phyloP scores from a whole-genome alignment of 805 yeast species.

The Ogataea neopini region DNA sequence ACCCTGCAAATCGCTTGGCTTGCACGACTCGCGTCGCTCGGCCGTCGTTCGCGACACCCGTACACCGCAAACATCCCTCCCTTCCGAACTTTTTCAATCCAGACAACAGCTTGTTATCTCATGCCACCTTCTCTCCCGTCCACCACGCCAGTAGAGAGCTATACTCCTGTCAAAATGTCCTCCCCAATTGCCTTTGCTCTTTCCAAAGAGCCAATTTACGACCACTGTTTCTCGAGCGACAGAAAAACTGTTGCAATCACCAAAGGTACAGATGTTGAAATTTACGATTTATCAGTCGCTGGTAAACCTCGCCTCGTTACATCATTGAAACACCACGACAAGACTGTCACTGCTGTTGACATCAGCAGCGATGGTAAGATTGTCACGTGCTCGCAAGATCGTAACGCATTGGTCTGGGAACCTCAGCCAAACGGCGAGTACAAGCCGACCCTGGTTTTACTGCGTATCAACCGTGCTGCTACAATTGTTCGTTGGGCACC shows the following conservation, averaged over 20 bases:
- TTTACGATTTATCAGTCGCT: constrained; percentile 57
- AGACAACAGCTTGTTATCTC: not conserved
- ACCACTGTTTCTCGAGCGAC: constrained; percentile 84
- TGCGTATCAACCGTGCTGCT: constrained; percentile 94
- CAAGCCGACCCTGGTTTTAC: constrained; percentile 87
- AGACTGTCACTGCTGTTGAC: constrained; percentile 92
- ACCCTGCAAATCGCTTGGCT: too few relatives aligned
- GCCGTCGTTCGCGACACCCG: constrained; percentile 1
- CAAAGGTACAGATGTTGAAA: constrained; percentile 71
- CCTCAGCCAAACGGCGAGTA: constrained; percentile 58
- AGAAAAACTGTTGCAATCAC: constrained; percentile 71
- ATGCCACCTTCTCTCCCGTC: not conserved
- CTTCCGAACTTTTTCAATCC: not conserved
- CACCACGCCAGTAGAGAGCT: constrained; percentile 36
- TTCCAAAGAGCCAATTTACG: constrained; percentile 84
- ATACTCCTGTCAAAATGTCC: constrained; percentile 37
- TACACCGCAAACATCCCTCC: constrained; percentile 5
- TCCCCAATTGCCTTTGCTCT: constrained; percentile 54
- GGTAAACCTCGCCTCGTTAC: constrained; percentile 64
- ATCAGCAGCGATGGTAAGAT: constrained; percentile 85
- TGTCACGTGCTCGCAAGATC: constrained; percentile 95
- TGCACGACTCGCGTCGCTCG: too few relatives aligned
- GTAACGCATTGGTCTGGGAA: constrained; percentile 97
- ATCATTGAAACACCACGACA: constrained; percentile 80
- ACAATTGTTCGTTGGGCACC: constrained; percentile 96